These are phyloP conservation scores for Pseudogymnoascus sp. DNA, from an alignment of 2,329 filamentous ascomycete species.

Conservation along the genomic window DNA sequence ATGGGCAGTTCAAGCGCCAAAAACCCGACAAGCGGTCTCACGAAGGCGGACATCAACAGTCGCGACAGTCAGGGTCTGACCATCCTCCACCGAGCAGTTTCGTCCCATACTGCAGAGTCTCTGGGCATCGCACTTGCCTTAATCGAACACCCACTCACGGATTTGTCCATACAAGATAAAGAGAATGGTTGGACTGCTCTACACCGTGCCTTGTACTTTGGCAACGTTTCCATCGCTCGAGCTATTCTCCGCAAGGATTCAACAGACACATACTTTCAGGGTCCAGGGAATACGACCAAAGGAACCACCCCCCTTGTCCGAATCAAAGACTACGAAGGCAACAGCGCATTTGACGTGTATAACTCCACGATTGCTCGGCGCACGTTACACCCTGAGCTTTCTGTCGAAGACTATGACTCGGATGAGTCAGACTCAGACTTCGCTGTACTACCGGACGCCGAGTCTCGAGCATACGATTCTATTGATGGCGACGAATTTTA, in stretches of 20 bases:
- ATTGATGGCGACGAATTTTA: constrained; percentile 76
- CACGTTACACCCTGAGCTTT: constrained; percentile 40
- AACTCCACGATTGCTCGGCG: constrained; percentile 75
- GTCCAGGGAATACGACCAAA: constrained; percentile 48
- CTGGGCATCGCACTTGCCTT: constrained; percentile 69
- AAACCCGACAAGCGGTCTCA: constrained; percentile 37
- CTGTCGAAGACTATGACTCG: constrained; percentile 32
- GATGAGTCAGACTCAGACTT: constrained; percentile 47
- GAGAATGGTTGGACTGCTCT: constrained; percentile 96
- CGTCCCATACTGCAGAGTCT: constrained; percentile 61
- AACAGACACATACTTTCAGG: constrained; percentile 48
- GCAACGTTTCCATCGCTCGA: constrained; percentile 79
- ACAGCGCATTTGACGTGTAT: constrained; percentile 90
- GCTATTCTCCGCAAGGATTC: constrained; percentile 70
- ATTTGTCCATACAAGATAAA: constrained; percentile 76
- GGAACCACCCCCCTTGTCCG: constrained; percentile 65
- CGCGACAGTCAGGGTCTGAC: constrained; percentile 77
- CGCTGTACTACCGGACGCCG: constrained; percentile 31
- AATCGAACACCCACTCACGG: constrained; percentile 71
- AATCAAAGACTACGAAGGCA: constrained; percentile 90
- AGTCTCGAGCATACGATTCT: background rate
- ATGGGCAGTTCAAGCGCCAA: constrained; percentile 35
- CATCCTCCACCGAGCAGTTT: constrained; percentile 74
- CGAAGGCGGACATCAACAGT: constrained; percentile 68
- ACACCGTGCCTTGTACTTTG: constrained; percentile 81